These are phyloP conservation scores for Picea glauca DNA, from an alignment of 75 land plant species.

Conservation along the genomic window DNA sequence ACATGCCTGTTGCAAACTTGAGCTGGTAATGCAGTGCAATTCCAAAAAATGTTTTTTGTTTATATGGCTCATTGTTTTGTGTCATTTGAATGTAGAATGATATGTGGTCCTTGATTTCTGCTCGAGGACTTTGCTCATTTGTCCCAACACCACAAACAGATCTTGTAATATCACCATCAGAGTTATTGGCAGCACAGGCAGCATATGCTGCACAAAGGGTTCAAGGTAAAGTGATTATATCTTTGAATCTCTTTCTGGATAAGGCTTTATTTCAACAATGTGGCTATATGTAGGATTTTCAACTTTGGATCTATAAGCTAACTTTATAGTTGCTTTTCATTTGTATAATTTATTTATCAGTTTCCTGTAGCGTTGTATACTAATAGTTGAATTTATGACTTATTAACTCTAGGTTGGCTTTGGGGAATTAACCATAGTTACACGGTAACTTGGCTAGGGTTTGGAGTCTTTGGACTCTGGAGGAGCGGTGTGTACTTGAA, in stretches of 20 bases:
- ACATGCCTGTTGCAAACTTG: background rate
- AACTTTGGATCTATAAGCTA: background rate
- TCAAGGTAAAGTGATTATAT: background rate
- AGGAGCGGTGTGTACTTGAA: background rate
- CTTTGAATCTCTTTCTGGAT: background rate
- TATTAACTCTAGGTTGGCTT: background rate
- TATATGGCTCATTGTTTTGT: background rate
- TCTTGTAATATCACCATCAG: background rate
- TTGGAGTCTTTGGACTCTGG: background rate
- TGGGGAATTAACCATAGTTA: background rate
- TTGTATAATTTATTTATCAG: background rate
- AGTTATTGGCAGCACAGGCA: conserved; percentile 6
- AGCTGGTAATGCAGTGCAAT: background rate
- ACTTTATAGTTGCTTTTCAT: background rate
- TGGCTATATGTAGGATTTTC: background rate
- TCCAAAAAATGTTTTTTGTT: background rate
- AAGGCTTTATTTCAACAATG: background rate
- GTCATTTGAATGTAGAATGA: background rate
- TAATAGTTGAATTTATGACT: background rate
- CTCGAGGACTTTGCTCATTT: conserved; percentile 7
- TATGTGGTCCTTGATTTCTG: conserved; percentile 3
- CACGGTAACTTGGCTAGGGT: background rate
- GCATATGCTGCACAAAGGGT: conserved; percentile 5
- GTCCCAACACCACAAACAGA: conserved; percentile 4
- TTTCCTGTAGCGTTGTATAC: background rate